Conservation (phyloP, 345 rosid species). For the Hevea brasiliensis region DNA sequence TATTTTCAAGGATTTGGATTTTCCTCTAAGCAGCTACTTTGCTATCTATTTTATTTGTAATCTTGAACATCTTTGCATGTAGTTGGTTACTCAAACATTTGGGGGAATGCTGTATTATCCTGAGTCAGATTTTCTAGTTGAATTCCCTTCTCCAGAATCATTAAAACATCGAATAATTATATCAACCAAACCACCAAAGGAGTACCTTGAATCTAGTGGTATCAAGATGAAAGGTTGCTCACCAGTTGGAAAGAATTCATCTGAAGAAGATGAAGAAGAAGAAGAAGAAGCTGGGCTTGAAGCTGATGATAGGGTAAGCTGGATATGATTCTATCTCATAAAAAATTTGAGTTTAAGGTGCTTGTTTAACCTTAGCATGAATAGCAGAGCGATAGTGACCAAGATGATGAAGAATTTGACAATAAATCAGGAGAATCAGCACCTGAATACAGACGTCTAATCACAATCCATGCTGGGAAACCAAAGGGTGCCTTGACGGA, state of each 20-base stretch:
- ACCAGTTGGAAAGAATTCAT: slow-evolving; percentile 27
- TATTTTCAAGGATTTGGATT: slow-evolving; percentile 10
- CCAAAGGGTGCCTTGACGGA: slow-evolving; percentile 50
- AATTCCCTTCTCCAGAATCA: slow-evolving; percentile 74
- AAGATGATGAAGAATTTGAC: slow-evolving; percentile 23
- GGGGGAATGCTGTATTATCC: slow-evolving; percentile 75
- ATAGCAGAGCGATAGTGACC: slow-evolving; percentile 34
- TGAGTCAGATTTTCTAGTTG: slow-evolving; percentile 63
- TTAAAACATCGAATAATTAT: slow-evolving; percentile 66
- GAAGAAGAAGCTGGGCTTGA: slow-evolving; percentile 41
- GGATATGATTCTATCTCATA: background rate
- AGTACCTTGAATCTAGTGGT: slow-evolving; percentile 58
- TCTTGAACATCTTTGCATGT: slow-evolving; percentile 16
- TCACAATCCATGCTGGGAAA: slow-evolving; percentile 59
- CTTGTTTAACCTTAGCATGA: slow-evolving; percentile 5
- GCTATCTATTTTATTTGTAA: background rate
- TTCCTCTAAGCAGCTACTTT: slow-evolving; percentile 1
- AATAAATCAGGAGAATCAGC: slow-evolving; percentile 13
- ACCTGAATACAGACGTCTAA: slow-evolving; percentile 47
- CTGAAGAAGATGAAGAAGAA: slow-evolving; percentile 50
- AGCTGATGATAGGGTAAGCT: slow-evolving; percentile 26
- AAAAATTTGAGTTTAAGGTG: background rate
- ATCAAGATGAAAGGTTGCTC: slow-evolving; percentile 34
- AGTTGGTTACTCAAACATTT: slow-evolving; percentile 80
- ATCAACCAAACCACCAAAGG: slow-evolving; percentile 96